Conservation (phyloP, 208 protist genomes). For the Strigomonas oncopelti region DNA sequence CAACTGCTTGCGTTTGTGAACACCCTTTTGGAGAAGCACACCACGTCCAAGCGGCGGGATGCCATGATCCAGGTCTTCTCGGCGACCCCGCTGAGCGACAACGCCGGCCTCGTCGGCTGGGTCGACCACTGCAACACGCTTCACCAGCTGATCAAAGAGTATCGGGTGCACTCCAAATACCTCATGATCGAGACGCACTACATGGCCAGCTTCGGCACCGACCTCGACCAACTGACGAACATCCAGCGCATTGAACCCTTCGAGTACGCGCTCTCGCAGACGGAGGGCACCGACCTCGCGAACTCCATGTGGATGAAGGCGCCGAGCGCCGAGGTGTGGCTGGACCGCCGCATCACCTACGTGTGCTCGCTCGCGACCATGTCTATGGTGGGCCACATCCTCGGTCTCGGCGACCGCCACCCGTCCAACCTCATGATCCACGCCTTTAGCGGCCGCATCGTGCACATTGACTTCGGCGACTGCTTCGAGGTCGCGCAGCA, state of each 20-base stretch:
- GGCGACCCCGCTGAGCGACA: slow-evolving; percentile 98
- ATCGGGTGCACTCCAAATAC: slow-evolving; percentile 76
- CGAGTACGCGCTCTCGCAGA: slow-evolving; percentile 94
- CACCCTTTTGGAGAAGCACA: slow-evolving; percentile 96
- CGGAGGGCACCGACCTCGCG: slow-evolving; percentile 93
- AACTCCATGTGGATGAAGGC: slow-evolving; percentile 98
- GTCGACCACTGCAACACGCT: slow-evolving; percentile 94
- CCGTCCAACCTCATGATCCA: slow-evolving; percentile 99
- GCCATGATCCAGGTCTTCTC: slow-evolving; percentile 92
- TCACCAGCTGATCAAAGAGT: slow-evolving; percentile 89
- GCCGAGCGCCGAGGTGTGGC: slow-evolving; percentile 97
- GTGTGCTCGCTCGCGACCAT: slow-evolving; percentile 99
- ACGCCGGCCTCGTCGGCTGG: slow-evolving; percentile 99
- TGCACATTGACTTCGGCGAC: slow-evolving; percentile 99
- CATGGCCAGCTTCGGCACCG: slow-evolving; percentile 83
- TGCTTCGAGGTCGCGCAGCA: slow-evolving; percentile 99
- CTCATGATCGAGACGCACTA: slow-evolving; percentile 93
- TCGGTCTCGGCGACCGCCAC: slow-evolving; percentile 99
- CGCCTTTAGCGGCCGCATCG: slow-evolving; percentile 95
- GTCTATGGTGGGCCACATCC: slow-evolving; percentile 99
- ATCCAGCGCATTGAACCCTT: slow-evolving; percentile 99
- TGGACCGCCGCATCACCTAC: slow-evolving; percentile 97
- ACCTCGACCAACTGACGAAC: slow-evolving; percentile 95
- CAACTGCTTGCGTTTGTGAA: slow-evolving; percentile 99
- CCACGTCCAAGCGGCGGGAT: slow-evolving; percentile 82